A percentile compares a stretch with the other conserved stretches of the same genome.
These are phyloP conservation scores for Rhizoctonia solani DNA, from an alignment of 1,284 basidiomycete species.

Conservation along the genomic window DNA sequence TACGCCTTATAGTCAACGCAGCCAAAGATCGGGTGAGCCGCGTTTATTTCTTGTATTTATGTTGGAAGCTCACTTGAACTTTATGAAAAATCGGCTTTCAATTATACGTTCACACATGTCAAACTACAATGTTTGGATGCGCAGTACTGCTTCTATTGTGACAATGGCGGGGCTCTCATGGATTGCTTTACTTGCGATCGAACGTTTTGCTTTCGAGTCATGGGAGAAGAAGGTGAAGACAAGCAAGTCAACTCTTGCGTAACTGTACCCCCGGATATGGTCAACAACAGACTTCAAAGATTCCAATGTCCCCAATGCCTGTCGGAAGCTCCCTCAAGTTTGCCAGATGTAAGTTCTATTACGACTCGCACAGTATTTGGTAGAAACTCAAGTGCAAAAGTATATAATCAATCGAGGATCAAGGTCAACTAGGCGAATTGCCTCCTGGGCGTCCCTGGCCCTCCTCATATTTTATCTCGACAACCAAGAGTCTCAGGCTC, in stretches of 20 bases:
- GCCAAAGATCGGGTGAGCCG: too few relatives aligned
- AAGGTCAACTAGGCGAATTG: background rate
- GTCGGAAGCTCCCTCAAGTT: background rate
- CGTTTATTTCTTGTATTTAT: too few relatives aligned
- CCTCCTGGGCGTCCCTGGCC: background rate
- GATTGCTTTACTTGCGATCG: background rate
- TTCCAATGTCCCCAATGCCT: constrained; percentile 1
- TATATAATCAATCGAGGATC: constrained; percentile 16
- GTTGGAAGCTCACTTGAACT: too few relatives aligned
- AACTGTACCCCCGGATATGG: background rate
- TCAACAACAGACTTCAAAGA: background rate
- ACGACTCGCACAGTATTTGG: too few relatives aligned
- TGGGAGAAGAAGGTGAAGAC: background rate
- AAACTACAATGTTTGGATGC: too few relatives aligned
- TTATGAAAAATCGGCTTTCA: too few relatives aligned
- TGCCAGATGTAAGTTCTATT: background rate
- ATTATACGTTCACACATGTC: too few relatives aligned
- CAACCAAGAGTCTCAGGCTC: background rate
- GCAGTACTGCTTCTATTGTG: constrained; percentile 8
- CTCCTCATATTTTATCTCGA: background rate
- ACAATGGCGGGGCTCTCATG: background rate
- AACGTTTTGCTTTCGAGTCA: background rate
- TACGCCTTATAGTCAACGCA: too few relatives aligned
- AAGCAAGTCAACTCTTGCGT: background rate
- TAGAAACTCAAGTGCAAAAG: too few relatives aligned